These are phyloP conservation scores for Podaxis sp. DNA, from an alignment of 768 basidiomycete genomes.

Conservation along the genomic window DNA sequence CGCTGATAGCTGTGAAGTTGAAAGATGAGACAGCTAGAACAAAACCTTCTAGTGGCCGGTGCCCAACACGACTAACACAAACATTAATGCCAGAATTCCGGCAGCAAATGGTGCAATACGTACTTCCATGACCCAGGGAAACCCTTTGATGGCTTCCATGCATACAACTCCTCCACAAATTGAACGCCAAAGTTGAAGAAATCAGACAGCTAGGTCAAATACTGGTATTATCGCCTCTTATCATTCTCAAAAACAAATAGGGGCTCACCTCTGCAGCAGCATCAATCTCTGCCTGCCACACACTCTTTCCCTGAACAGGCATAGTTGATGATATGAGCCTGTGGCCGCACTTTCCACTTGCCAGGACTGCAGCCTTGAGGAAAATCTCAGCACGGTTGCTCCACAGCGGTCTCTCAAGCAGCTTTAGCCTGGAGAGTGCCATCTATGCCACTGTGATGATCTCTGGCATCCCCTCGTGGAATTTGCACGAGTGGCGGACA, in stretches of 20 bases:
- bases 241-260: not conserved
- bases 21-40: slow-evolving; percentile 97
- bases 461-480: slow-evolving; percentile 83
- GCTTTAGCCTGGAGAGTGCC: slow-evolving; percentile 84
- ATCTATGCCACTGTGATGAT: slow-evolving; percentile 80
- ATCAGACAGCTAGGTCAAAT: slow-evolving; percentile 63
- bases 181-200: slow-evolving; percentile 97
- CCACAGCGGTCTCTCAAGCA: slow-evolving; percentile 97
- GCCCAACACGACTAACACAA: slow-evolving; percentile 79
- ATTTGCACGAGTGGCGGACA: slow-evolving; percentile 74
- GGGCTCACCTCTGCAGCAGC: slow-evolving; percentile 90
- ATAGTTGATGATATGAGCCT: slow-evolving; percentile 95
- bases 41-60: slow-evolving; percentile 95
- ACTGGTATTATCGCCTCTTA: not conserved
- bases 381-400: slow-evolving; percentile 97
- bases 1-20: slow-evolving; percentile 98
- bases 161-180: slow-evolving; percentile 93
- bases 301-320: slow-evolving; percentile 98
- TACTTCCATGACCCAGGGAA: slow-evolving; percentile 92
- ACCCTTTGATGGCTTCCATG: slow-evolving; percentile 85
- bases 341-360: slow-evolving; percentile 94
- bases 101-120: slow-evolving; percentile 30
- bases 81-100: not conserved
- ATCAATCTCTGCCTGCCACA: slow-evolving; percentile 99
- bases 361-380: slow-evolving; percentile 94